These are phyloP conservation scores for Cladosporium sp. DNA, from an alignment of 2,329 filamentous ascomycete genomes.

Conservation along the genomic window DNA sequence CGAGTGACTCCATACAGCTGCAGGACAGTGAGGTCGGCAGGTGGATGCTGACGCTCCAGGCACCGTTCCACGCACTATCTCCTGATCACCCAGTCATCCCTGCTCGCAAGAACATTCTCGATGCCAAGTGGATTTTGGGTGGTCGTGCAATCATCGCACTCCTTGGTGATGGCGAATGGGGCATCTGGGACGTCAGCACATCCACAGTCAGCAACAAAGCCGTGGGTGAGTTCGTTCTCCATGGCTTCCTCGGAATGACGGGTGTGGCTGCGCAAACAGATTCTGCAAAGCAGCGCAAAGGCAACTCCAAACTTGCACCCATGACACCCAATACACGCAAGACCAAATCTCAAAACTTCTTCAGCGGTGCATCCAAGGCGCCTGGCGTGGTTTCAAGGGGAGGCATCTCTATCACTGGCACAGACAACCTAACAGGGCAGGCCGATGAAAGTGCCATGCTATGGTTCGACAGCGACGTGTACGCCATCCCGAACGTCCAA, in stretches of 20 bases:
- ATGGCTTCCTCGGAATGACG: slow-evolving; percentile 27
- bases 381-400: slow-evolving; percentile 32
- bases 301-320: slow-evolving; percentile 38
- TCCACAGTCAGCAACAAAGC: slow-evolving; percentile 17
- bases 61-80: slow-evolving; percentile 22
- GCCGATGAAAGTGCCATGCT: slow-evolving; percentile 43
- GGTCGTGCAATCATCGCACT: slow-evolving; percentile 44
- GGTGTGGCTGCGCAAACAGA: slow-evolving; percentile 19
- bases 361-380: slow-evolving; percentile 35
- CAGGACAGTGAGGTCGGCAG: slow-evolving; percentile 17
- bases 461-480: slow-evolving; percentile 43
- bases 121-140: slow-evolving; percentile 43
- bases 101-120: slow-evolving; percentile 44
- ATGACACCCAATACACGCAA: slow-evolving; percentile 50
- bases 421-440: slow-evolving; percentile 28
- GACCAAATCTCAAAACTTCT: slow-evolving; percentile 41
- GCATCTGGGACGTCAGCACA: slow-evolving; percentile 43
- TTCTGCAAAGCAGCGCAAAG: slow-evolving; percentile 28
- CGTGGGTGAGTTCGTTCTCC: slow-evolving; percentile 25
- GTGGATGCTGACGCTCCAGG: slow-evolving; percentile 27
- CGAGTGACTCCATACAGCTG: slow-evolving; percentile 20
- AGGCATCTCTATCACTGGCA: slow-evolving; percentile 38
- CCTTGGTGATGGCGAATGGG: slow-evolving; percentile 49
- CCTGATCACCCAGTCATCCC: slow-evolving; percentile 27
- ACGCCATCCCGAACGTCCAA: slow-evolving; percentile 41